phyloP scores from a whole-genome alignment of 257 asterid genomes.

The Datura wrightii region DNA sequence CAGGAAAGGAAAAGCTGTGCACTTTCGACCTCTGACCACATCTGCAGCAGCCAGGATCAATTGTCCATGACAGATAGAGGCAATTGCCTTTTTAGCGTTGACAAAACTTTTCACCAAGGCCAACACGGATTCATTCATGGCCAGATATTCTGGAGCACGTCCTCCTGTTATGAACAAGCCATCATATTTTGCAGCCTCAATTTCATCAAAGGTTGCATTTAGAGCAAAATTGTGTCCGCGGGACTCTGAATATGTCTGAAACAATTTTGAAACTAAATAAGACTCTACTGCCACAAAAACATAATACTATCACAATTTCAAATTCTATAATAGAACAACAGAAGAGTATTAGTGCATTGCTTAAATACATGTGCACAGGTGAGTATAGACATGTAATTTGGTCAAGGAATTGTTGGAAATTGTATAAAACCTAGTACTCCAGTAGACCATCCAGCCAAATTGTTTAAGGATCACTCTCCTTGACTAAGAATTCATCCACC shows the following conservation, averaged over 20 bases:
- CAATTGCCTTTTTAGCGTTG: slow-evolving; percentile 63
- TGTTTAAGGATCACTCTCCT: neutral
- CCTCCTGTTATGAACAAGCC: slow-evolving; percentile 94
- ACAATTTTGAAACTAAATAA: slow-evolving; percentile 35
- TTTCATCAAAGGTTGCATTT: slow-evolving; percentile 81
- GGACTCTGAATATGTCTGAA: slow-evolving; percentile 88
- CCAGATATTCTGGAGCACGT: slow-evolving; percentile 97
- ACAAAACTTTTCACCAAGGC: slow-evolving; percentile 65
- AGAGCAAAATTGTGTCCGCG: slow-evolving; percentile 88
- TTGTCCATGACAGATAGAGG: slow-evolving; percentile 89
- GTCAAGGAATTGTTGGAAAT: slow-evolving; percentile 5
- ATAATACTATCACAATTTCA: neutral
- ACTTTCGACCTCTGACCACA: slow-evolving; percentile 64
- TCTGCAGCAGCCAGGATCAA: slow-evolving; percentile 89
- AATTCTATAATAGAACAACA: neutral
- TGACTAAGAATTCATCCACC: neutral
- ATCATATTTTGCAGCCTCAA: slow-evolving; percentile 70
- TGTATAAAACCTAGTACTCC: neutral
- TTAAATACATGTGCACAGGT: neutral
- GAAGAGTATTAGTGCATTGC: neutral
- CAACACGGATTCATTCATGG: slow-evolving; percentile 66
- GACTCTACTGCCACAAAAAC: no score
- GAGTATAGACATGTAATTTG: neutral
- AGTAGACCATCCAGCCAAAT: neutral
- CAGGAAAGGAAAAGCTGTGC: slow-evolving; percentile 87